Evolutionary conservation across 2,329 filamentous ascomycete species (phyloP).

Genomic region (Epichloe baconii): DNA sequence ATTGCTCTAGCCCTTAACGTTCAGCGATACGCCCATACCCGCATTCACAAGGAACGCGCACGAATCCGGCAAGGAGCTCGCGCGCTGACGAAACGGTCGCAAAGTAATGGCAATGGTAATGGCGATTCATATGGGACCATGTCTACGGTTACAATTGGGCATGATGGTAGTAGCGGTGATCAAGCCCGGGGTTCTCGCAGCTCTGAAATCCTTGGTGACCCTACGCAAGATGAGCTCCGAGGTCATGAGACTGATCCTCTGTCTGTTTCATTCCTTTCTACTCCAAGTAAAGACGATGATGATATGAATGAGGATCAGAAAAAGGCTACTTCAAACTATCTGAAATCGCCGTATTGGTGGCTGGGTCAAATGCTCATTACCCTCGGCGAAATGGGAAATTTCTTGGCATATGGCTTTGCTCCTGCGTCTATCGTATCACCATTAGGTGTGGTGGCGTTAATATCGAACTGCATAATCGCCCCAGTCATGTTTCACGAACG

Average conservation of each 20-base stretch:
- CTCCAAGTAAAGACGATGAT: constrained; percentile 12
- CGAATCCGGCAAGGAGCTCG: constrained; percentile 42
- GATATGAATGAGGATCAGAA: constrained; percentile 15
- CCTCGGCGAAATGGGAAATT: constrained; percentile 88
- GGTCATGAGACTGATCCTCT: constrained; percentile 38
- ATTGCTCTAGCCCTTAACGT: constrained; percentile 95
- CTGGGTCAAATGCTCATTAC: constrained; percentile 84
- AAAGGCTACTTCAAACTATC: constrained; percentile 53
- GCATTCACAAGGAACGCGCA: constrained; percentile 58
- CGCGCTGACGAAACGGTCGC: constrained; percentile 36
- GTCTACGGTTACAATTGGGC: constrained; percentile 7
- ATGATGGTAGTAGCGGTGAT: constrained; percentile 9
- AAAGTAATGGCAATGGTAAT: constrained; percentile 16
- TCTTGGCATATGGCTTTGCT: constrained; percentile 92
- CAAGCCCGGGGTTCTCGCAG: constrained; percentile 14
- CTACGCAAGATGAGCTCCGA: constrained; percentile 8
- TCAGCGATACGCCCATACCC: constrained; percentile 87
- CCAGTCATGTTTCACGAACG: constrained; percentile 85
- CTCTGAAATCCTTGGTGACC: constrained; percentile 20
- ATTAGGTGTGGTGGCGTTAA: constrained; percentile 86
- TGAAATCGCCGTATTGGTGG: constrained; percentile 95
- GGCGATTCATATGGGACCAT: constrained; percentile 23
- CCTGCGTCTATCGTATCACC: constrained; percentile 96
- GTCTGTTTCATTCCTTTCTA: constrained; percentile 34
- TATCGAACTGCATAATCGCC: constrained; percentile 95